These are phyloP conservation scores for Fraxinus quadrangulata DNA, from an alignment of 257 asterid species.

Conservation along the genomic window DNA sequence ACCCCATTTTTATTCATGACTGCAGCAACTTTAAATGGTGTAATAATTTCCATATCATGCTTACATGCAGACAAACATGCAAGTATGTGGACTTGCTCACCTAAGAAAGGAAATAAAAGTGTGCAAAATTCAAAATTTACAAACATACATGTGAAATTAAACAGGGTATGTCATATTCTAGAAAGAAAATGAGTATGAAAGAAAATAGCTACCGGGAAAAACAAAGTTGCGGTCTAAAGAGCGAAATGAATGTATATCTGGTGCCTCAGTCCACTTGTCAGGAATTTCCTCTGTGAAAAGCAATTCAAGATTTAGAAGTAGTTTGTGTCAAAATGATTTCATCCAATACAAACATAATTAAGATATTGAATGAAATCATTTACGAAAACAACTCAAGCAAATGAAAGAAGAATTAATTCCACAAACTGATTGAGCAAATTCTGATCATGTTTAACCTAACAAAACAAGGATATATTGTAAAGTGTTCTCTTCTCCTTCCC, in stretches of 20 bases:
- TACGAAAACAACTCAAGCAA: constrained; percentile 1
- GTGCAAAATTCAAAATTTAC: constrained; percentile 16
- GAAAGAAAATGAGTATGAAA: background rate
- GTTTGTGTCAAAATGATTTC: constrained; percentile 16
- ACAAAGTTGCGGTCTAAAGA: constrained; percentile 85
- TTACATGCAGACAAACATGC: constrained; percentile 88
- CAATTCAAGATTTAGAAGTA: constrained; percentile 23
- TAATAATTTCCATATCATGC: constrained; percentile 87
- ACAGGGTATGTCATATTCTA: background rate
- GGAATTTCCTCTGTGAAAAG: constrained; percentile 73
- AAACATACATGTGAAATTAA: constrained; percentile 11
- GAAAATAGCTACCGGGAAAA: constrained; percentile 73
- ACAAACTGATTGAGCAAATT: background rate
- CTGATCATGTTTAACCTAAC: background rate
- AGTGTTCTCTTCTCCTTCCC: background rate
- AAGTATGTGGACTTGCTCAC: constrained; percentile 83
- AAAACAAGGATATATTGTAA: background rate
- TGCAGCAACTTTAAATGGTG: constrained; percentile 97
- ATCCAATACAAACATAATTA: constrained; percentile 17
- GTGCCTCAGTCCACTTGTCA: constrained; percentile 77
- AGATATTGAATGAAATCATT: constrained; percentile 12
- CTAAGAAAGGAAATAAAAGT: constrained; percentile 39
- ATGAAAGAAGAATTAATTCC: background rate
- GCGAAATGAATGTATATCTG: constrained; percentile 68
- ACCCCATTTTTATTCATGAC: constrained; percentile 78